Conservation (phyloP, 2,329 filamentous ascomycete species). For the Sporothrix humicola region DNA sequence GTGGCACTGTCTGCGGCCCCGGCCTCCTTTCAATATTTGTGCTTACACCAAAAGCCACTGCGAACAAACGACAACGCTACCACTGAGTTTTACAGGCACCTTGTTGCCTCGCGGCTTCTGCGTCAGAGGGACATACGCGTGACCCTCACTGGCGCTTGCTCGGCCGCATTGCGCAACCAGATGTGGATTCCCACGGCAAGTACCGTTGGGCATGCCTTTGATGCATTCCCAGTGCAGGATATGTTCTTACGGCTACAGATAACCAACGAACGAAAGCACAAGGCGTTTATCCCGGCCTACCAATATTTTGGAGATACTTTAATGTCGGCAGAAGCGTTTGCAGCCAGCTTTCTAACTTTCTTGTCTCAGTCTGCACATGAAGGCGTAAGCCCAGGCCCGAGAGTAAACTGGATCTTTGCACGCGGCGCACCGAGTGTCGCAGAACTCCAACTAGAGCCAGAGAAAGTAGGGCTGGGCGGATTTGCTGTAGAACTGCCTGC, state of each 20-base stretch:
- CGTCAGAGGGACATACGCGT: no score
- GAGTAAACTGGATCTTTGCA: no score
- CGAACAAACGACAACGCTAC: no score
- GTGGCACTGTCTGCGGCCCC: no score
- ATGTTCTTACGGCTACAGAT: background rate
- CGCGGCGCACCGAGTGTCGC: no score
- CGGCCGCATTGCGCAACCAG: background rate
- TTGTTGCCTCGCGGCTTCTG: no score
- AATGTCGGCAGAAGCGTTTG: background rate
- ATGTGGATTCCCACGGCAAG: background rate
- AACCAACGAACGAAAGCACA: background rate
- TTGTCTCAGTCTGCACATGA: background rate
- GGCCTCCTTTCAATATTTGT: no score
- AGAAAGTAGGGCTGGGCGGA: background rate
- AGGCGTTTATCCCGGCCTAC: no score
- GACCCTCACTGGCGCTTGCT: background rate
- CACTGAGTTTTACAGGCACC: no score
- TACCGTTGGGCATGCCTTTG: background rate
- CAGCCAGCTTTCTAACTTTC: background rate
- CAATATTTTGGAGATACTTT: background rate
- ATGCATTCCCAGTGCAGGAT: background rate
- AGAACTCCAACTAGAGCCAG: background rate
- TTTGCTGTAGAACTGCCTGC: background rate
- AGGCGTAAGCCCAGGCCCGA: background rate
- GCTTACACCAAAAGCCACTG: no score